Base-by-base conservation (phyloP, 129 eudicot species). In the Lonicera japonica region DNA sequence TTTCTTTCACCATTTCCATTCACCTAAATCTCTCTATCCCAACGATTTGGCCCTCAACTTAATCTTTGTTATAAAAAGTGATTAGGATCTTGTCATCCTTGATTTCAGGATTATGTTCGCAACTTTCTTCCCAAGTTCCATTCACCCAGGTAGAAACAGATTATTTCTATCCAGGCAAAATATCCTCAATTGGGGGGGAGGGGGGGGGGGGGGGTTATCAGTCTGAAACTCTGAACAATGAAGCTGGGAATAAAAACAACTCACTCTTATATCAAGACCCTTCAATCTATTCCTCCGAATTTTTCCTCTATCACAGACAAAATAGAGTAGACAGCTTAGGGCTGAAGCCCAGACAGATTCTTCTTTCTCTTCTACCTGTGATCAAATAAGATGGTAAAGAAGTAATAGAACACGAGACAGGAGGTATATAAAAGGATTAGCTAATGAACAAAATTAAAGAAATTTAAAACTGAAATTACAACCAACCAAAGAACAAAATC, bases 321-420 rank as follows among this genome's bases (percentile, higher is more conserved):
- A 92, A 71, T 92, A 92, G 43, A 92, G 83, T 71, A 92, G 75
- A 74, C 99, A 92, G 85, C 99, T 92, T 25, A 92, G 74, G 56
- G 96, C 89, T 63, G 99, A 92, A 55, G 96, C 96, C 99, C 99
- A 92, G 38, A 92, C 86, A 63, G 96, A 80, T 78, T 92, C 99
- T 62, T 88, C 91, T 74, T 80, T 87, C 74, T 92, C 99, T 72
- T 88, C 95, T 56, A 72, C 69, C 99, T 92, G 87, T 62, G 50
- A 65, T 40, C 10, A 24, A 38, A 56, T 65, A 62, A 62, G 23
- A 55, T 41, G 19, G 59, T 64, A 36, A 40, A 55, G 36, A 46
- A 38, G 20, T 43, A 58, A 21, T 45, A 25, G 6, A 25, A 16
- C 12, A 58, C 18, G 41, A 23, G 11, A 25, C 52, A 39, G 5